Percentiles rank a stretch among this genome's conserved stretches.
phyloP scores from a whole-genome alignment of 768 basidiomycete species.

The Tylopilus sp. region DNA sequence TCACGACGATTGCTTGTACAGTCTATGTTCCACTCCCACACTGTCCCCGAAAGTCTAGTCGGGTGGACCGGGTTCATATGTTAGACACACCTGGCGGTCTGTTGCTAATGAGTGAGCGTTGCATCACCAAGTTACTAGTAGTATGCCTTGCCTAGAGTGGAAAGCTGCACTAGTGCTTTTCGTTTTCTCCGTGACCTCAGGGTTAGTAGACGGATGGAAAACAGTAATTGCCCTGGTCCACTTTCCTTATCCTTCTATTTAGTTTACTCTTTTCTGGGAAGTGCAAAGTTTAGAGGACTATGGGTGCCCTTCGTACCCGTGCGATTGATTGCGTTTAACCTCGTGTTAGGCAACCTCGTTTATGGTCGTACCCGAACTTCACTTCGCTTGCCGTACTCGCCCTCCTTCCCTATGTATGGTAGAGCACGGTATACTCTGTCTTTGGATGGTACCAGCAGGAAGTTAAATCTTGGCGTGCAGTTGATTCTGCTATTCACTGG shows the following conservation, averaged over 20 bases:
- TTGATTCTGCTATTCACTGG: not conserved
- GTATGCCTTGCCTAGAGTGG: not conserved
- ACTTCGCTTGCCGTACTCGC: not conserved
- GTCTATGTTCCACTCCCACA: not conserved
- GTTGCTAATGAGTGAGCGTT: not conserved
- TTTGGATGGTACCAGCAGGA: not conserved
- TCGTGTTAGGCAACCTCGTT: not conserved
- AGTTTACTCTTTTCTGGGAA: not conserved
- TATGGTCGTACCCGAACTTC: not conserved
- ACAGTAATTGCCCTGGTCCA: not conserved
- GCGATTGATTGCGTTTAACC: not conserved
- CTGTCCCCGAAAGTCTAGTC: no score
- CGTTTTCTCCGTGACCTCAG: not conserved
- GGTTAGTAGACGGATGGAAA: not conserved
- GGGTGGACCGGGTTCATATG: not conserved
- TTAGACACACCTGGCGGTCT: not conserved
- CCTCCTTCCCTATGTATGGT: not conserved
- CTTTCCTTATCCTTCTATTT: not conserved
- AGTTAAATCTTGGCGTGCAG: not conserved
- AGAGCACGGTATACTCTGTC: not conserved
- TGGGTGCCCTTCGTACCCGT: no score
- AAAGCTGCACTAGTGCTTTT: not conserved
- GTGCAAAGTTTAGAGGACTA: not conserved
- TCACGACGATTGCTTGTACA: not conserved
- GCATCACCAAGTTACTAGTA: no score